Conservation (phyloP, 163 green algal species). For the Volvox carteri region DNA sequence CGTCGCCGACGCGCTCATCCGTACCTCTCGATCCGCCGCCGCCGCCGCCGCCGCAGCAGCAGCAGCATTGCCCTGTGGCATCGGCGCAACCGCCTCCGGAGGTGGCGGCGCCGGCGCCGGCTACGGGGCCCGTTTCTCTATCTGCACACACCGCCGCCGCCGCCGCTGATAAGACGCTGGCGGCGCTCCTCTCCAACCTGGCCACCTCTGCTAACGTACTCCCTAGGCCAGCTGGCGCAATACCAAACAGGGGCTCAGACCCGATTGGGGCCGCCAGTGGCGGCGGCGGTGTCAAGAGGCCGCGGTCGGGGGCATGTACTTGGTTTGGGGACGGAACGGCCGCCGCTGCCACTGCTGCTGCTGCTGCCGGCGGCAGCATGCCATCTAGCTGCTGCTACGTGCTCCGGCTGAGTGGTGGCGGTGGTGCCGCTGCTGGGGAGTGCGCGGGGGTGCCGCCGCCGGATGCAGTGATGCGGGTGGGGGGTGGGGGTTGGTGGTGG, state of each 20-base stretch:
- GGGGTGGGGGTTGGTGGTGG: not conserved
- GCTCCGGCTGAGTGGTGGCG: slow-evolving; percentile 8
- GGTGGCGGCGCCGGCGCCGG: not conserved
- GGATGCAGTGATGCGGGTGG: slow-evolving; percentile 10
- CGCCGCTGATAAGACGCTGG: not conserved
- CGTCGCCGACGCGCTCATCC: not conserved
- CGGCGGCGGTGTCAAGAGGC: too few relatives aligned
- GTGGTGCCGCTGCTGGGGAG: not conserved
- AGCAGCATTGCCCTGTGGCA: not conserved
- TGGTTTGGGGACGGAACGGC: too few relatives aligned
- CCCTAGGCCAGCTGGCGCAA: not conserved
- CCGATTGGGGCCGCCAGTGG: too few relatives aligned
- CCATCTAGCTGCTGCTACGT: slow-evolving; percentile 48
- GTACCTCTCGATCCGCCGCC: not conserved
- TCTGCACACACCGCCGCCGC: not conserved
- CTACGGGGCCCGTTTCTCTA: not conserved
- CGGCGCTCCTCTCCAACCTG: slow-evolving; percentile 11
- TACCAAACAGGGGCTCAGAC: not conserved
- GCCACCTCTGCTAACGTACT: slow-evolving; percentile 3
- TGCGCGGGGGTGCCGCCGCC: not conserved
- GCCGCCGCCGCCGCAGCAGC: not conserved
- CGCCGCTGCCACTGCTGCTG: not conserved
- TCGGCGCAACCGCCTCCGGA: not conserved
- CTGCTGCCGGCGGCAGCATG: not conserved
- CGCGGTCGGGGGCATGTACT: too few relatives aligned